These are phyloP conservation scores for Vachellia collinsii DNA, from an alignment of 306 rosid species.

Conservation along the genomic window DNA sequence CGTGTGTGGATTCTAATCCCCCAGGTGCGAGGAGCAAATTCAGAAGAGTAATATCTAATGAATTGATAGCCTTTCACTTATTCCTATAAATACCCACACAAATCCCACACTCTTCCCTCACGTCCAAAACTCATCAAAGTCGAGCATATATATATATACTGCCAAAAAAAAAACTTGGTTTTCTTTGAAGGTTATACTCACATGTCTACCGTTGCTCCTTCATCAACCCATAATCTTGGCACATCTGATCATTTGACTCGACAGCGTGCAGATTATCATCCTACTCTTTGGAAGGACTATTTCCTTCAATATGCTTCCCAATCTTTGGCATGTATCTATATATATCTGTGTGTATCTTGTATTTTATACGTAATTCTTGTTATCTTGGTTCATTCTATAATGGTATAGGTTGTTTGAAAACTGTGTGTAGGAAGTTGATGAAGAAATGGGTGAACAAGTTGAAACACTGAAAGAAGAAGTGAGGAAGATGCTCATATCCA, in stretches of 20 bases:
- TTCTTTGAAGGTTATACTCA: neutral
- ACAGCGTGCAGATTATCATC: neutral
- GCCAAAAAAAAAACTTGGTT: neutral
- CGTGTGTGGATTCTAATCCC: neutral
- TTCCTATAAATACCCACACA: neutral
- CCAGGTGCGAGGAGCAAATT: neutral
- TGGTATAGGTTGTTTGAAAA: neutral
- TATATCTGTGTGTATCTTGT: neutral
- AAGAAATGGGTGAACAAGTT: neutral
- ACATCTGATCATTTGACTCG: neutral
- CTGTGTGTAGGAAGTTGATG: conserved; percentile 33
- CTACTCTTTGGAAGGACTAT: neutral
- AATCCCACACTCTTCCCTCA: neutral
- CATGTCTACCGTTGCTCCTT: neutral
- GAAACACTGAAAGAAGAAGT: conserved; percentile 37
- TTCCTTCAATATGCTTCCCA: conserved; percentile 9
- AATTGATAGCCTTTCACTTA: neutral
- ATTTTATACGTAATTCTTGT: neutral
- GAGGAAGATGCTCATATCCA: conserved; percentile 33
- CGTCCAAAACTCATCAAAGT: neutral
- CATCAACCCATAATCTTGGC: neutral
- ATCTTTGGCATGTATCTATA: neutral
- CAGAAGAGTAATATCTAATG: neutral
- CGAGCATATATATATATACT: neutral
- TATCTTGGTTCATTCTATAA: neutral